phyloP scores from a whole-genome alignment of 2,329 filamentous ascomycete genomes.

The Rhexocercosporidium sp. region DNA sequence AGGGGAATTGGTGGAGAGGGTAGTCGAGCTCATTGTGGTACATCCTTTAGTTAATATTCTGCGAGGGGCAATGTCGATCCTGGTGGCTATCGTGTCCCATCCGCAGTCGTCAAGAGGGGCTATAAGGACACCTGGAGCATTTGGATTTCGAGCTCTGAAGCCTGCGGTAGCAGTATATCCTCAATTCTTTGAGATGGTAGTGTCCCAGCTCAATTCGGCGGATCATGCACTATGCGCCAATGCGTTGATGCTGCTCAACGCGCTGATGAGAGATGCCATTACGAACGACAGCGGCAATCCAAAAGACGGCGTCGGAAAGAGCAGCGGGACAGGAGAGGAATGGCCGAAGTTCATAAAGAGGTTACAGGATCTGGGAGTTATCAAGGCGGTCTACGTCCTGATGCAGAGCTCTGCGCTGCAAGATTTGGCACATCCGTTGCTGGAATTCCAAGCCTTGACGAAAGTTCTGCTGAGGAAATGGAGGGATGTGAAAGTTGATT shows the following conservation, averaged over 20 bases:
- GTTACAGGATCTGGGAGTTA: conserved; percentile 89
- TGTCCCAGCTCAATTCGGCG: conserved; percentile 88
- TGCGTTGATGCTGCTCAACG: conserved; percentile 93
- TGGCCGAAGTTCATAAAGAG: conserved; percentile 96
- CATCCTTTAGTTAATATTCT: conserved; percentile 98
- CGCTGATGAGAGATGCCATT: conserved; percentile 89
- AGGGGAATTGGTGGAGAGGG: conserved; percentile 72
- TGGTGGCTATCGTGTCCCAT: conserved; percentile 90
- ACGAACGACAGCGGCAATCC: conserved; percentile 67
- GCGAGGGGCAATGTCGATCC: conserved; percentile 93
- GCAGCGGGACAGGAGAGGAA: conserved; percentile 61
- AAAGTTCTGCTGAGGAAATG: conserved; percentile 88
- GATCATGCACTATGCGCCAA: conserved; percentile 97
- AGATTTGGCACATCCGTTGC: conserved; percentile 84
- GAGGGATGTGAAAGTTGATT: conserved; percentile 82
- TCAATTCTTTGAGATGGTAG: conserved; percentile 92
- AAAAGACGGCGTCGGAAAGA: conserved; percentile 43
- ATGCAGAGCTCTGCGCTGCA: conserved; percentile 95
- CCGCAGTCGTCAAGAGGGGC: conserved; percentile 62
- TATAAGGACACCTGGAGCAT: conserved; percentile 62
- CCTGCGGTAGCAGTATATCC: conserved; percentile 90
- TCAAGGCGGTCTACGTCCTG: conserved; percentile 87
- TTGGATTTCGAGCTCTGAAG: conserved; percentile 90
- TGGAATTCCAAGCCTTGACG: conserved; percentile 92
- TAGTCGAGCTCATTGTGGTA: conserved; percentile 91